Evolutionary conservation across 208 protist genomes (phyloP).

Genomic region (Crithidia thermophila): DNA sequence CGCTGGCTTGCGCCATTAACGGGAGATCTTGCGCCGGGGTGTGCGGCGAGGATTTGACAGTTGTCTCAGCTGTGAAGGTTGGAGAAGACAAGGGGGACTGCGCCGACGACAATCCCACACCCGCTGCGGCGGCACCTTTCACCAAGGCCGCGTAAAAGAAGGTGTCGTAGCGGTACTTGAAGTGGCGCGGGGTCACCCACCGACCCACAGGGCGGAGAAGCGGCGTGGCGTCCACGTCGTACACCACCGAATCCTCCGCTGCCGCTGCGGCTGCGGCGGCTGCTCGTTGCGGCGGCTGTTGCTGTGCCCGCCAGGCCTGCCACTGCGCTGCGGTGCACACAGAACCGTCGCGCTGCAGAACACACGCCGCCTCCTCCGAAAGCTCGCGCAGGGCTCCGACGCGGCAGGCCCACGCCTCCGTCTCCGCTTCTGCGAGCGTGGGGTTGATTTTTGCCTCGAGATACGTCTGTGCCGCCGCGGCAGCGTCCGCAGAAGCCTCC

Average conservation of each 20-base stretch:
- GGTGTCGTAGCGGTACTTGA: constrained; percentile 60
- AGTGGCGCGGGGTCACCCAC: constrained; percentile 55
- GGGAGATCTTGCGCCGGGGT: constrained; percentile 34
- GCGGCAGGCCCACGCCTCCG: constrained; percentile 31
- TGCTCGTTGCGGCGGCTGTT: neutral
- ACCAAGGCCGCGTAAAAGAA: constrained; percentile 48
- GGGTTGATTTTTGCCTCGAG: constrained; percentile 9
- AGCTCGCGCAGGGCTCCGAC: constrained; percentile 56
- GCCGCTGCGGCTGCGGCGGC: neutral
- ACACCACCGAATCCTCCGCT: neutral
- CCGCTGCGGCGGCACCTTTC: neutral
- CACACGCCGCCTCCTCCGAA: constrained; percentile 47
- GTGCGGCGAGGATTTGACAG: neutral
- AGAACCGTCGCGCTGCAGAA: constrained; percentile 31
- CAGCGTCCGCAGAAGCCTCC: neutral
- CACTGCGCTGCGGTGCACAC: constrained; percentile 18
- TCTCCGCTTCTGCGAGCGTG: constrained; percentile 2
- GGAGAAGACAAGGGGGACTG: too few species aligned
- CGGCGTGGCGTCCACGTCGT: constrained; percentile 19
- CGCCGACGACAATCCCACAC: too few species aligned
- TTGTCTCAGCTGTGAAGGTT: neutral
- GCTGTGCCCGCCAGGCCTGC: neutral
- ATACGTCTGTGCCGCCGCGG: neutral
- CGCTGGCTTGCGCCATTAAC: constrained; percentile 35
- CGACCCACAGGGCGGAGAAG: constrained; percentile 40